Conservation (phyloP, 1,284 basidiomycete species). For the Sanghuangporus weigelae region DNA sequence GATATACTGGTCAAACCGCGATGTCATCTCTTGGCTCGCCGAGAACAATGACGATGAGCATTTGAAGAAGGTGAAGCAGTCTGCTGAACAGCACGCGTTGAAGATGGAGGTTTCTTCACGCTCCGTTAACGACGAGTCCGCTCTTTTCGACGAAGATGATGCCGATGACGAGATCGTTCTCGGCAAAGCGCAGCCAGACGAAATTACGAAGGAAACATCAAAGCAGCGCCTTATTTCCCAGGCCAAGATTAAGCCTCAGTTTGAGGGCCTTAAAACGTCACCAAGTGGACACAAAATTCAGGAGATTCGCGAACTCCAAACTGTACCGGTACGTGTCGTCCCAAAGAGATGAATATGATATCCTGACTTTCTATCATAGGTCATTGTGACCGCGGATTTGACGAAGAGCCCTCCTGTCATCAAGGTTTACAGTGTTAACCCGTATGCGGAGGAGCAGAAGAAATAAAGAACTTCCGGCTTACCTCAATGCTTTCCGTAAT, state of each 20-base stretch:
- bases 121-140: constrained; percentile 78
- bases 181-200: constrained; percentile 48
- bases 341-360: constrained; percentile 16
- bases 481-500: not conserved
- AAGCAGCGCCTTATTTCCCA: constrained; percentile 76
- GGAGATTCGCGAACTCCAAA: constrained; percentile 87
- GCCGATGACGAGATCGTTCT: constrained; percentile 74
- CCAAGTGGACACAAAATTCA: constrained; percentile 84
- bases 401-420: constrained; percentile 93
- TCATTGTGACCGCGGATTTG: constrained; percentile 89
- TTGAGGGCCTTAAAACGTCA: constrained; percentile 74
- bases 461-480: constrained; percentile 14
- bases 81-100: constrained; percentile 75
- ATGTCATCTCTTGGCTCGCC: constrained; percentile 92
- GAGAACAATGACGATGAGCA: constrained; percentile 94
- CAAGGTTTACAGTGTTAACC: constrained; percentile 87
- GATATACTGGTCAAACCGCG: constrained; percentile 87
- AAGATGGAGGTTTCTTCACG: constrained; percentile 84
- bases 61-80: constrained; percentile 86
- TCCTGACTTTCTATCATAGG: constrained; percentile 37
- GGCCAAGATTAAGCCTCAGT: constrained; percentile 62
- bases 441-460: constrained; percentile 46
- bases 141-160: constrained; percentile 85
- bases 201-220: constrained; percentile 49
- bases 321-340: constrained; percentile 68